Evolutionary conservation across 768 basidiomycete genomes (phyloP).

Genomic region (Phylloporus rhodoxanthus): DNA sequence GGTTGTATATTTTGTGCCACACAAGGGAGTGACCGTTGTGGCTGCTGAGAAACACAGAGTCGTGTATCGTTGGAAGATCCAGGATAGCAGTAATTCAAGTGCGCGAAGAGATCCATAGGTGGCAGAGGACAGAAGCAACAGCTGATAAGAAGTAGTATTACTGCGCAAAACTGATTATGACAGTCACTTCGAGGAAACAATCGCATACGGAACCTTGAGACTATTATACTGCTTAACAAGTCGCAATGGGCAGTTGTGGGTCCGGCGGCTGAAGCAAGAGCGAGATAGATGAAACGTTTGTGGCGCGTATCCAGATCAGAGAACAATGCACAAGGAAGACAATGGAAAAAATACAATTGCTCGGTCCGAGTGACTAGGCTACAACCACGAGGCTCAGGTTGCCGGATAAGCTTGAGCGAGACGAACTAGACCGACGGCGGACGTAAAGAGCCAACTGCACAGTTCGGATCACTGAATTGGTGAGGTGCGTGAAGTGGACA

Average conservation of each 20-base stretch:
- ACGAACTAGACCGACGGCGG: not conserved
- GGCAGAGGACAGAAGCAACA: not conserved
- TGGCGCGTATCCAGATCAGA: slow-evolving; percentile 6
- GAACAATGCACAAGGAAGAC: slow-evolving; percentile 3
- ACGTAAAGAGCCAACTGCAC: slow-evolving; percentile 9
- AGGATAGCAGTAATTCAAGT: slow-evolving; percentile 16
- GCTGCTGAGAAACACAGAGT: slow-evolving; percentile 2
- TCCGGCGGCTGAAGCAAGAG: not conserved
- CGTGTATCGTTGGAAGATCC: not conserved
- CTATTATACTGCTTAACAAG: not conserved
- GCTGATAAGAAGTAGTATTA: not conserved
- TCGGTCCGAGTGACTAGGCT: not conserved
- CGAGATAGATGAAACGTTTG: not conserved
- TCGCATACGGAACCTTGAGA: slow-evolving; percentile 6
- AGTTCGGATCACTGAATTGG: not conserved
- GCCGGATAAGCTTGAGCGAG: not conserved
- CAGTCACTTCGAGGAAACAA: not conserved
- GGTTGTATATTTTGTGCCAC: not conserved
- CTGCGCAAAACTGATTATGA: not conserved
- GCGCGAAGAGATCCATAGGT: slow-evolving; percentile 12
- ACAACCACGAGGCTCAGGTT: slow-evolving; percentile 14
- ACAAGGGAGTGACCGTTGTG: not conserved
- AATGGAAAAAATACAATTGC: slow-evolving; percentile 1
- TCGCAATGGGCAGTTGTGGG: not conserved
- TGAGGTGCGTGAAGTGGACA: slow-evolving; percentile 4